Conservation (phyloP, 345 rosid species). For the Erysimum cheiranthoides region DNA sequence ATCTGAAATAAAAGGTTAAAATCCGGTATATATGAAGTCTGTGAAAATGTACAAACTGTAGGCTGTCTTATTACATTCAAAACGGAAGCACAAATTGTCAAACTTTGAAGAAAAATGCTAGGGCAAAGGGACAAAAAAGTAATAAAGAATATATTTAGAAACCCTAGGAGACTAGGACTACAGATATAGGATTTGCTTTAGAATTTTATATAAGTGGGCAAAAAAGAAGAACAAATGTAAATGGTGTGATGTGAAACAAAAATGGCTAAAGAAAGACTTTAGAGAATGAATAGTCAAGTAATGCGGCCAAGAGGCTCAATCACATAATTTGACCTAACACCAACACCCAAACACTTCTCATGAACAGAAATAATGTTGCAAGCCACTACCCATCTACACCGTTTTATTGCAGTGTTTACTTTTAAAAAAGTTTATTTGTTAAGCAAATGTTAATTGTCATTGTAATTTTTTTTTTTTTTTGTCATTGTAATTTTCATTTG, state of each 20-base stretch:
- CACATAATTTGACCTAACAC: constrained; percentile 43
- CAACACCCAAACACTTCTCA: constrained; percentile 32
- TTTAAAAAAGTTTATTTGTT: neutral
- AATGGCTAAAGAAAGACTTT: constrained; percentile 6
- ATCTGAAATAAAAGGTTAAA: neutral
- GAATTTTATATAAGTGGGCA: neutral
- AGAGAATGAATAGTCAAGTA: constrained; percentile 48
- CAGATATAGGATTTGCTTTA: constrained; percentile 25
- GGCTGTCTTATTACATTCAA: neutral
- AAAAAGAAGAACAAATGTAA: neutral
- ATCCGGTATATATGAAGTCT: neutral
- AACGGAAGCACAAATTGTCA: constrained; percentile 37
- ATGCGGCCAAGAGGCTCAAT: constrained; percentile 45
- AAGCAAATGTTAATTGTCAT: neutral
- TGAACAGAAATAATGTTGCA: constrained; percentile 46
- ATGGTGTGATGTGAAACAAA: constrained; percentile 26
- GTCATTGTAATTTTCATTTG: neutral
- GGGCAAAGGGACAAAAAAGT: constrained; percentile 34
- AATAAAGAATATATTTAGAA: constrained; percentile 28
- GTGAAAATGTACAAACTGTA: neutral
- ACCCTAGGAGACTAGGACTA: constrained; percentile 29
- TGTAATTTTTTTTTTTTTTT: too few relatives aligned
- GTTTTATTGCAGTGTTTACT: constrained; percentile 7
- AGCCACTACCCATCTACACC: constrained; percentile 34
- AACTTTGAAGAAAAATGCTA: constrained; percentile 28